Conservation (phyloP, 352 stramenopile genomes). For the Phytophthora macrochlamydospora region DNA sequence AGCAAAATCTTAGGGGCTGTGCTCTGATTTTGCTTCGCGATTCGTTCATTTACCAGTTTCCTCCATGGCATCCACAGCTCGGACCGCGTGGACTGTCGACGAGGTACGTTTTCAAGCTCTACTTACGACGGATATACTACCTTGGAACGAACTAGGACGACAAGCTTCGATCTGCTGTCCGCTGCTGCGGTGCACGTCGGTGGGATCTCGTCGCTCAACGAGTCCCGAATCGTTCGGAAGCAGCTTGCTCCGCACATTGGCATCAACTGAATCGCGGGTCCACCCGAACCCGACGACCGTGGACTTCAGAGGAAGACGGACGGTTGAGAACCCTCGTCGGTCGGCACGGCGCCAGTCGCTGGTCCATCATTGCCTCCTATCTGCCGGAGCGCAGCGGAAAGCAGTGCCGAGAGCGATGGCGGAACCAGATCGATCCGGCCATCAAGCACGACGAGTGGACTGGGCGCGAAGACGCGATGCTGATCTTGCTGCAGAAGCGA, state of each 20-base stretch:
- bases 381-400: conserved; percentile 68
- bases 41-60: too few relatives aligned
- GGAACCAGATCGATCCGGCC: conserved; percentile 41
- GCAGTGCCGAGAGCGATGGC: conserved; percentile 71
- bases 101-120: conserved; percentile 10
- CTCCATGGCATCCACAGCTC: background rate
- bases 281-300: conserved; percentile 34
- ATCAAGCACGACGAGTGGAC: conserved; percentile 49
- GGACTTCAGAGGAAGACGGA: conserved; percentile 51
- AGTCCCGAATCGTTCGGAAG: conserved; percentile 12
- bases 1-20: background rate
- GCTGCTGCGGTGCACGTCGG: conserved; percentile 18
- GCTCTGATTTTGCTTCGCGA: too few relatives aligned
- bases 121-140: too few relatives aligned
- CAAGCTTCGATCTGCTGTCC: conserved; percentile 19
- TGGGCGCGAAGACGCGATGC: conserved; percentile 35
- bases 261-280: conserved; percentile 38
- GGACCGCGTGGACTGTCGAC: conserved; percentile 11
- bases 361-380: conserved; percentile 61
- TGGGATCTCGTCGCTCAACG: conserved; percentile 20
- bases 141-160: conserved; percentile 11
- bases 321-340: conserved; percentile 43
- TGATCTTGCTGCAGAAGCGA: conserved; percentile 36
- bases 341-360: conserved; percentile 48
- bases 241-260: conserved; percentile 41